Evolutionary conservation across 2,329 filamentous ascomycete species (phyloP).

Genomic region (Macrophomina pseudophaseolina): DNA sequence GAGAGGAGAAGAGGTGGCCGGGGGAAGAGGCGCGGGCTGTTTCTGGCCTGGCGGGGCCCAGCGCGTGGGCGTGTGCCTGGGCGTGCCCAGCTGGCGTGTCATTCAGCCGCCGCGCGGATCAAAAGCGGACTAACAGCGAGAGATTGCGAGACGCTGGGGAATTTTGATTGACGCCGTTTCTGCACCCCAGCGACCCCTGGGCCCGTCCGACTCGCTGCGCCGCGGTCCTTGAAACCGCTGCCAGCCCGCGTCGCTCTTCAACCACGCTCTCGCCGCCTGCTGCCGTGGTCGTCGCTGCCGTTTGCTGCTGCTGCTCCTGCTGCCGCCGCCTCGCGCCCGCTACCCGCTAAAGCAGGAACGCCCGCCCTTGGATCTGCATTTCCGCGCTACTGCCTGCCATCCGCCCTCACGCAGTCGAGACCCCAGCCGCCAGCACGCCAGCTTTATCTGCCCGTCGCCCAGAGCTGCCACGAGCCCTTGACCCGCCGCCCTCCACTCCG

Average conservation of each 20-base stretch:
- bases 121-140: conserved; percentile 15
- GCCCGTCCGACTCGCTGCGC: conserved; percentile 18
- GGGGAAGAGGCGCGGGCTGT: neutral
- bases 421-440: neutral
- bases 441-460: conserved; percentile 10
- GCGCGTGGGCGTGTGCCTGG: neutral
- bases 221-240: conserved; percentile 12
- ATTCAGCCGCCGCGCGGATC: conserved; percentile 17
- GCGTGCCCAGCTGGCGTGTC: neutral
- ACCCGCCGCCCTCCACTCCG: neutral
- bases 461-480: neutral
- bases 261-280: neutral
- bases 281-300: neutral
- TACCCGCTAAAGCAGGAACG: neutral
- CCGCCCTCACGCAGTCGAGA: conserved; percentile 2
- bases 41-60: neutral
- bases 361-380: neutral
- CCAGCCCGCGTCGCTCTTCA: neutral
- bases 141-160: conserved; percentile 19
- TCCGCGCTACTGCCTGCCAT: conserved; percentile 10
- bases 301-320: neutral
- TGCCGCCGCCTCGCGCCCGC: neutral
- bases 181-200: neutral
- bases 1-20: neutral
- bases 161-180: conserved; percentile 12